Base-by-base conservation (phyloP, 176 grass and related monocot genomes). In the Eleusine coracana region DNA sequence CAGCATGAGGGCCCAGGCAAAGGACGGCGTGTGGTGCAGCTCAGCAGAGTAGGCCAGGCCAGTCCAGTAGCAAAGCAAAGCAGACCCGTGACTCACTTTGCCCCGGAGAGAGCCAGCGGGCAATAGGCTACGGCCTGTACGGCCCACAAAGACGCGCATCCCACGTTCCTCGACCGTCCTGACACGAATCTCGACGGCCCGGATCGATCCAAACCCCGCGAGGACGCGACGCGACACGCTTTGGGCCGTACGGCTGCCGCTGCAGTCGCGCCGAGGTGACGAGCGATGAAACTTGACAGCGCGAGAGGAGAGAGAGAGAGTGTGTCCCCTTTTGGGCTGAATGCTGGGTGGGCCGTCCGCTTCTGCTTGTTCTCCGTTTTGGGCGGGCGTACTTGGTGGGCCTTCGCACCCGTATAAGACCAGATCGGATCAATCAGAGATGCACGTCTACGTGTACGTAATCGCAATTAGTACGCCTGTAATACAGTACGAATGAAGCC, bases 71-170 rank as follows among this genome's bases (percentile, higher is more conserved):
- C 59, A 34, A 48, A 48, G 45, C 44, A 6, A 34, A 80, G 46
- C 65, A 59, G 42, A 38, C 82, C 87, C 87, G 87, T 85, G 81
- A 88, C 66, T 20, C 23, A 71, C 5, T 25, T 44, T 34, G 42
- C 46, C 55, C 46, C 56, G 0, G n/a, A 17, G 51, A 55, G 13
- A 20, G 6, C 8, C 45, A 44, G 27, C 3, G 28, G 28, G 17
- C 65, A 5, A 74, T 20, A 70, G 16, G 54, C 79, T 78, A 71
- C 66, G 74, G 74, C 74, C 80, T 70, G 76, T 85, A 81, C 82
- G 87, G 83, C 78, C 87, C 82, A 76, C 77, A 50, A 2, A 44
- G 10, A 21, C n/a, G 28, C 31, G 31, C 46, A 23, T 3, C 17
- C 17, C 44, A 37, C 52, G 56, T 25, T 10, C 10, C 49, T 60